Evolutionary conservation across 192 early-diverging fungal species (phyloP), one percentile per base, ranked within the genome.

Genomic region (Coemansia sp.): DNA sequence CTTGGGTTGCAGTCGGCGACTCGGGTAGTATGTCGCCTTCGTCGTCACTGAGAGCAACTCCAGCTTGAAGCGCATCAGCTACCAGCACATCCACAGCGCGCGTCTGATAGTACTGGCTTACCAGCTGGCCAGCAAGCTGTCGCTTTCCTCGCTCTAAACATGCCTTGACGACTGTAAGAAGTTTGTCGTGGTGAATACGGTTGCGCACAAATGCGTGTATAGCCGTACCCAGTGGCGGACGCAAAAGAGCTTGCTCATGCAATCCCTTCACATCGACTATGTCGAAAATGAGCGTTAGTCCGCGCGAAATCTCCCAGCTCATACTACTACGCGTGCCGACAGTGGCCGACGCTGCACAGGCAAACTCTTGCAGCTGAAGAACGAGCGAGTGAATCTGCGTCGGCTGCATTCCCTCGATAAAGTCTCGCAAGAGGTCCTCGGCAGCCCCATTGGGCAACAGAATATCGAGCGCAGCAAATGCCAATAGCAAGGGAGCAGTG

Each of bases 141-240:
- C 47, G 60, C 52, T 82, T 82, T 45, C 52, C 65, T 11, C 71
- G 71, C 11, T 64, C 64, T n/a, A 82, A 56, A 24, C 79, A 82
- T 8, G 62, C 62, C n/a, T 45, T 55, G 41, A 82, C 68, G 4
- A 68, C 71, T 1, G 49, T 55, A 29, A 61, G 60, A 38, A 82
- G 71, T 43, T 73, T 76, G 35, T 82, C 69, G 22, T 70, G 60
- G 15, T 30, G 53, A 3, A 82, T 82, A 34, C 79, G 74, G 43
- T 82, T 82, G 34, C 62, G 64, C 47, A 82, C 79, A 76, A 65
- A 82, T 4, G 71, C 74, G 32, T 55, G 61, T 9, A 76, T 65
- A 18, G 67, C 58, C 16, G 20, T 69, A 22, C 70, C 65, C 59
- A 68, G 30, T 4, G 79, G 74, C 44, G 64, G 68, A 10, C 59